These are phyloP conservation scores for Triticum turgidum DNA, from an alignment of 176 grass and related monocot species.

Conservation along the genomic window DNA sequence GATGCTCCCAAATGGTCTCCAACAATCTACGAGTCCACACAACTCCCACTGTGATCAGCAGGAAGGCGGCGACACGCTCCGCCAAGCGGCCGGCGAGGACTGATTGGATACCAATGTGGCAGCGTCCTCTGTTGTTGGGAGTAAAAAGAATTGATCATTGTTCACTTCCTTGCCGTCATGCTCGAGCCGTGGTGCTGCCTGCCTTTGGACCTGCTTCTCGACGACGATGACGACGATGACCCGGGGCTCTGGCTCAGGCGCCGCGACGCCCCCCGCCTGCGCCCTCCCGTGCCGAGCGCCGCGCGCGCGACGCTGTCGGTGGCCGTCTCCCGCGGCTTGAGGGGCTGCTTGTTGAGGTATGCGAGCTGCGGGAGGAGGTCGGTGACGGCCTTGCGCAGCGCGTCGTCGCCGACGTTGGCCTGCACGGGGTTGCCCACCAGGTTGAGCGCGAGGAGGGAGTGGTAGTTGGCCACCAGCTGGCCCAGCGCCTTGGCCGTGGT, in stretches of 20 bases:
- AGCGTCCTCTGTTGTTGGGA: no score
- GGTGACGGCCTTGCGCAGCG: constrained; percentile 64
- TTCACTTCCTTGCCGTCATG: constrained; percentile 6
- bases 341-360: constrained; percentile 89
- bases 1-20: no score
- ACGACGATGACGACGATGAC: neutral
- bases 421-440: constrained; percentile 90
- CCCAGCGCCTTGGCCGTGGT: constrained; percentile 86
- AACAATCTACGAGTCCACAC: no score
- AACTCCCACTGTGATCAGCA: no score
- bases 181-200: constrained; percentile 29
- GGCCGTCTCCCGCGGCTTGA: constrained; percentile 74
- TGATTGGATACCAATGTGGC: no score
- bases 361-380: constrained; percentile 70
- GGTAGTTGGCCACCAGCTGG: constrained; percentile 97
- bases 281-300: constrained; percentile 36
- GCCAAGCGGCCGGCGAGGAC: no score
- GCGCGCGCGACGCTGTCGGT: constrained; percentile 74
- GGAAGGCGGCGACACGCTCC: no score
- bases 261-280: constrained; percentile 40
- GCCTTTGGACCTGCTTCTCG: constrained; percentile 38
- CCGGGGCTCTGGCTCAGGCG: constrained; percentile 40
- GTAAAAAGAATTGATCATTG: no score
- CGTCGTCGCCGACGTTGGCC: constrained; percentile 87
- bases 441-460: constrained; percentile 89